Percentiles rank a stretch among this genome's conserved stretches.
Conservation (phyloP, 2,329 filamentous ascomycete genomes). For the Xylaria sp. region DNA sequence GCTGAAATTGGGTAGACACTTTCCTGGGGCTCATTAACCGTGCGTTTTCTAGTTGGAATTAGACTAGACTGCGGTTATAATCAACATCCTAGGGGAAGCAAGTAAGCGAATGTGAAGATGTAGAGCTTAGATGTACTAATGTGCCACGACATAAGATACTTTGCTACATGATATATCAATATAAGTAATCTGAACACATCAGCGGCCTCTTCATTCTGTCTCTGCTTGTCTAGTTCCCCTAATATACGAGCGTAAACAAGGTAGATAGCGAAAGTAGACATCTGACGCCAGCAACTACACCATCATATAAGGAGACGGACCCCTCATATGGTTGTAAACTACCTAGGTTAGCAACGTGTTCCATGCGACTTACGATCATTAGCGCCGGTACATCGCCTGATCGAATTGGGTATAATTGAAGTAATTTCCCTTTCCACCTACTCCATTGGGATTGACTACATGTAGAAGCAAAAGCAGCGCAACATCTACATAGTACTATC, state of each 20-base stretch:
- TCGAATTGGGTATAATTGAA: background rate
- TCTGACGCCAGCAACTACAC: conserved; percentile 23
- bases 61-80: background rate
- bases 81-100: conserved; percentile 14
- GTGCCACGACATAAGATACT: conserved; percentile 20
- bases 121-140: conserved; percentile 18
- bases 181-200: background rate
- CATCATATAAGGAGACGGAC: background rate
- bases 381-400: background rate
- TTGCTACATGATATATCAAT: background rate
- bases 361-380: conserved; percentile 1
- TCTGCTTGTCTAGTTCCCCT: background rate
- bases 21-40: background rate
- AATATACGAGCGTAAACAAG: background rate
- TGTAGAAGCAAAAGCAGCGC: background rate
- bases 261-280: background rate
- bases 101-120: conserved; percentile 7
- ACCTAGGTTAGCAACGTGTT: background rate
- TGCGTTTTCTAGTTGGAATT: background rate
- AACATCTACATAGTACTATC: conserved; percentile 1
- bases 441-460: conserved; percentile 27
- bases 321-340: background rate
- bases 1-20: background rate
- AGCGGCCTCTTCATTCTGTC: background rate
- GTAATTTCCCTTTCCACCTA: conserved; percentile 15